Evolutionary conservation across 78 protist species (phyloP), one percentile per base, ranked within the genome.

Genomic region (Speleostelium caveatum): DNA sequence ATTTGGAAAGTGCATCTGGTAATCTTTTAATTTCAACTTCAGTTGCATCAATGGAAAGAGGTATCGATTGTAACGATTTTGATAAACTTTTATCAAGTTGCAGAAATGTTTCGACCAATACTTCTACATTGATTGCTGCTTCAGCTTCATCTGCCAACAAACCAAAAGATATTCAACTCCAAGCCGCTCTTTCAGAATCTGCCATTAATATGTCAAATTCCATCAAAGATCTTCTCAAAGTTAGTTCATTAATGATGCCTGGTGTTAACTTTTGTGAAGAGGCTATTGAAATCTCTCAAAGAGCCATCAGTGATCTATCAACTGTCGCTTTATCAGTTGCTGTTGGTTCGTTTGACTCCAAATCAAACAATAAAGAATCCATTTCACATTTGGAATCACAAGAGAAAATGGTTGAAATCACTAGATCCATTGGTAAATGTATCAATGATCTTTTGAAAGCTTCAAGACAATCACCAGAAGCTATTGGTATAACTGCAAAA

Each of bases 381-480:
- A 10, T 78, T 41, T 42, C 94, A 14, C 66, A 67, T 42, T 28
- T 68, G 45, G 94, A 74, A 39, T n/a, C 67, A 8, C 94, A 88
- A 72, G 94, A 88, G 8, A 26, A 24, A 51, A 55, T 88, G 73
- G 94, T 75, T 38, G 87, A 88, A 26, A 62, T 88, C 2, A 66
- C 86, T 24, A 73, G 67, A 56, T 58, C 67, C 1, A 87, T 93
- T 78, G 87, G 77, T 61, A 53, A 33, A 28, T 83, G 86, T 30
- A 75, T 75, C 53, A 73, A 75, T 45, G 87, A 72, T 51, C 41
- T 76, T 7, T 32, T 69, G 14, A 86, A 85, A 73, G 96, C 87
- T 0, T 85, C 92, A 24, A 88, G 90, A 59, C 93, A 75, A 67
- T 88, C 94, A 55, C 94, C 94, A 41, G 94, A 88, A 62, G 86